Evolutionary conservation across 176 grass and related monocot genomes (phyloP).

Genomic region (Ensete ventricosum): DNA sequence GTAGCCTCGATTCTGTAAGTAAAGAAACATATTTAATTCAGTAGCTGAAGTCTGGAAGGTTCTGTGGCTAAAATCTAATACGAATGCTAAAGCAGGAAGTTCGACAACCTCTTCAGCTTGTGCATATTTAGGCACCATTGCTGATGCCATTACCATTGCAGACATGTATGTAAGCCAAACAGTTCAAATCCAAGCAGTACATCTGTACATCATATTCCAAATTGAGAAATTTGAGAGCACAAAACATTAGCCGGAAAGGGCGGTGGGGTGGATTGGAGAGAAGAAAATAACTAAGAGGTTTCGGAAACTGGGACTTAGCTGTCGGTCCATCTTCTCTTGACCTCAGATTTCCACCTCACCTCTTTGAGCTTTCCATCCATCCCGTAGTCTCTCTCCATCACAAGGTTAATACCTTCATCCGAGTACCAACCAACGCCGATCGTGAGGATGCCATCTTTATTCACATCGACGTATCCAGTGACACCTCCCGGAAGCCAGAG

Average conservation of each 20-base stretch:
- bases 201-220: too few species aligned
- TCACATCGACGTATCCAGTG: conserved; percentile 75
- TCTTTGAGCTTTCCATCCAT: conserved; percentile 76
- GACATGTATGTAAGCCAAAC: too few species aligned
- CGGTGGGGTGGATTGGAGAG: not conserved
- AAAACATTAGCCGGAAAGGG: not conserved
- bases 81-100: too few species aligned
- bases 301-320: conserved; percentile 12
- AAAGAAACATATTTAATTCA: too few species aligned
- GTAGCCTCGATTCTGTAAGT: too few species aligned
- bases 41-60: too few species aligned
- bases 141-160: too few species aligned
- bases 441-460: conserved; percentile 60
- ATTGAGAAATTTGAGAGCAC: too few species aligned
- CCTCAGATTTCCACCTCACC: conserved; percentile 73
- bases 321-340: conserved; percentile 79
- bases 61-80: too few species aligned
- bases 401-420: conserved; percentile 91
- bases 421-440: conserved; percentile 89
- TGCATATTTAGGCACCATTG: too few species aligned
- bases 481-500: conserved; percentile 88
- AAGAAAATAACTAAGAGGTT: not conserved
- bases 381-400: conserved; percentile 93
- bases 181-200: too few species aligned
- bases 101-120: too few species aligned